Percentiles rank a stretch among this genome's conserved stretches.
phyloP scores from a whole-genome alignment of 1,139 yeast species.

The Yamadazyma diddensiae region DNA sequence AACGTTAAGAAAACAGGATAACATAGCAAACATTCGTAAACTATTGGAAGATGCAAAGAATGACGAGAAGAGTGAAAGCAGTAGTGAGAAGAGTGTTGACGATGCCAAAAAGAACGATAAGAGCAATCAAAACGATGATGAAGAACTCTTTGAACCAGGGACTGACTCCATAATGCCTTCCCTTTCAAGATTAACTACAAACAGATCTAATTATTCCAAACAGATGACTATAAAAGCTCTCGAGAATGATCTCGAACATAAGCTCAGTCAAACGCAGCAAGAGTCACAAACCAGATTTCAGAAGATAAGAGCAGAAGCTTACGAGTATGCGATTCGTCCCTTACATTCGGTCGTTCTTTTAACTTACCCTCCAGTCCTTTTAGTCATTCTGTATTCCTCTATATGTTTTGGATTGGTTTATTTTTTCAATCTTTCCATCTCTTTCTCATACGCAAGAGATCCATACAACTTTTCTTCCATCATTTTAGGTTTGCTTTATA shows the following conservation, averaged over 20 bases:
- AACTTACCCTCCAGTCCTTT: conserved; percentile 68
- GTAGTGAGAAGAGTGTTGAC: conserved; percentile 5
- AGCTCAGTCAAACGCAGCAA: conserved; percentile 11
- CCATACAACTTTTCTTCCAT: conserved; percentile 72
- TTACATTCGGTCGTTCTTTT: conserved; percentile 50
- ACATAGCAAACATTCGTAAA: conserved; percentile 45
- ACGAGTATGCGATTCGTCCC: conserved; percentile 47
- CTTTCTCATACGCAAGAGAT: conserved; percentile 54
- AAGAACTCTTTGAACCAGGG: background rate
- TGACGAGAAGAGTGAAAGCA: conserved; percentile 14
- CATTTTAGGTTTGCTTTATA: conserved; percentile 71
- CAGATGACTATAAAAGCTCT: conserved; percentile 24
- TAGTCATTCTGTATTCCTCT: conserved; percentile 64
- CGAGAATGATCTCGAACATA: conserved; percentile 21
- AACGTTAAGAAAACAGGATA: conserved; percentile 60
- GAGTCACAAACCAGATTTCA: conserved; percentile 12
- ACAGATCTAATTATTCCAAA: conserved; percentile 32
- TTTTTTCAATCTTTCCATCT: conserved; percentile 71
- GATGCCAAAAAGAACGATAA: background rate
- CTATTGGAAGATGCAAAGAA: conserved; percentile 23
- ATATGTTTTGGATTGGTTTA: conserved; percentile 68
- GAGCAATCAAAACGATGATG: background rate
- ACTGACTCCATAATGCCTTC: conserved; percentile 40
- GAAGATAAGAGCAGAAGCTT: conserved; percentile 21
- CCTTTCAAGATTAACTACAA: conserved; percentile 34